These are phyloP conservation scores for Fonsecaea multimorphosa DNA, from an alignment of 2,329 filamentous ascomycete genomes.

Conservation along the genomic window DNA sequence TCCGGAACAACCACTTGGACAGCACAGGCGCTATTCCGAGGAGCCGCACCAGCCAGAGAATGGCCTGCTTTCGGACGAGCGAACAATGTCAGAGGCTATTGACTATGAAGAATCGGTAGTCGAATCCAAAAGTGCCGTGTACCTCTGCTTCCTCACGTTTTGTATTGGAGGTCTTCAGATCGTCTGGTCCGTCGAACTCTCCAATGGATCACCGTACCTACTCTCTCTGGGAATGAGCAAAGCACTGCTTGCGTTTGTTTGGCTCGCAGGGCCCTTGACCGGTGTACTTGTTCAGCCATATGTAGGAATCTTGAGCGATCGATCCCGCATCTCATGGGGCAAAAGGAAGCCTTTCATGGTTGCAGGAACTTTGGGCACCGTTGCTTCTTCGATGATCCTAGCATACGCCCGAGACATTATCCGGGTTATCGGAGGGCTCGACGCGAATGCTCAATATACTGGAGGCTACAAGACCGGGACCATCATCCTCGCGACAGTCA, in stretches of 20 bases:
- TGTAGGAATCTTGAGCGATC: constrained; percentile 80
- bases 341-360: constrained; percentile 84
- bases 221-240: constrained; percentile 82
- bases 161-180: constrained; percentile 89
- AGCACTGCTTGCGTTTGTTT: constrained; percentile 80
- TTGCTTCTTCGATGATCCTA: constrained; percentile 70
- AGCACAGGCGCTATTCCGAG: constrained; percentile 18
- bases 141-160: constrained; percentile 83
- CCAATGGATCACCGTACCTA: constrained; percentile 86
- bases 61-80: constrained; percentile 7
- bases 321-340: constrained; percentile 75
- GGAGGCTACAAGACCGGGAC: constrained; percentile 67
- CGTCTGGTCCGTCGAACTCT: constrained; percentile 93
- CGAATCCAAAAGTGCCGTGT: constrained; percentile 76
- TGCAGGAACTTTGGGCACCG: constrained; percentile 69
- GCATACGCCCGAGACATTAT: constrained; percentile 78
- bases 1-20: constrained; percentile 21
- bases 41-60: constrained; percentile 13
- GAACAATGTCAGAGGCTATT: constrained; percentile 25
- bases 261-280: constrained; percentile 81
- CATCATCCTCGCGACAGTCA: constrained; percentile 79
- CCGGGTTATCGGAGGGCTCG: constrained; percentile 68
- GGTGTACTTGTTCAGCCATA: constrained; percentile 82
- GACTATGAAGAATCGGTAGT: constrained; percentile 33
- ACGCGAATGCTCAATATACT: constrained; percentile 72